Base-by-base conservation (phyloP, 106 monocot species). In the Dendrobium chrysotoxum region DNA sequence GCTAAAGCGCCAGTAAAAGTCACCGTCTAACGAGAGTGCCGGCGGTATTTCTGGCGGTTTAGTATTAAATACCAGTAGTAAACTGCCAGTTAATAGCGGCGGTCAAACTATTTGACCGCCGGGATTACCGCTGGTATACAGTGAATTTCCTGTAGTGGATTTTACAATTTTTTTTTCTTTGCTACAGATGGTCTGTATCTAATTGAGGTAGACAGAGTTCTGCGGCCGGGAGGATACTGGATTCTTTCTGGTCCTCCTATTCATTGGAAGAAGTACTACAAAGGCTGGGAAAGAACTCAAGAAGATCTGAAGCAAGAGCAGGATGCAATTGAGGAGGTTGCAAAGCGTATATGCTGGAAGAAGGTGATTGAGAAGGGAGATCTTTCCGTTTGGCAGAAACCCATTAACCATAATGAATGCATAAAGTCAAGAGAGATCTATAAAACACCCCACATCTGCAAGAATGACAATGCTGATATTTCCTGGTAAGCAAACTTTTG, bases 191-290 rank as follows among this genome's bases (percentile, higher is more conserved):
- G 85, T 21, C 40, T 90, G 41, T 90, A 87, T 73, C 80, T 90
- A 8, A 81, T 54, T 57, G 90, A 90, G 75, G 87, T 90, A 1
- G 90, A 90, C 54, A 82, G 90, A 81, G 81, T 90, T 71, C 72
- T 90, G 46, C 84, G 90, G 45, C 90, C 90, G 0, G 90, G 90
- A 40, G 90, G 90, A 26, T 90, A 85, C 16, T 90, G 90, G 90
- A 81, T 90, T 80, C 83, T 90, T 21, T 90, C 90, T 16, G 90
- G 87, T 46, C 90, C 90, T 30, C 90, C 90, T 16, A 89, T 89
- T 79, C 68, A 86, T 31, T 89, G 89, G 89, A 89, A 86, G 80
- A 84, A 82, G 72, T 70, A 89, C 77, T 82, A 84, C 80, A 64
- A 66, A 75, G 89, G 89, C 12, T 89, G 89, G 89, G 86, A 87